Evolutionary conservation across 2,329 filamentous ascomycete genomes (phyloP), one percentile per base, ranked within the genome.

Genomic region (Acrocalymma vagum): DNA sequence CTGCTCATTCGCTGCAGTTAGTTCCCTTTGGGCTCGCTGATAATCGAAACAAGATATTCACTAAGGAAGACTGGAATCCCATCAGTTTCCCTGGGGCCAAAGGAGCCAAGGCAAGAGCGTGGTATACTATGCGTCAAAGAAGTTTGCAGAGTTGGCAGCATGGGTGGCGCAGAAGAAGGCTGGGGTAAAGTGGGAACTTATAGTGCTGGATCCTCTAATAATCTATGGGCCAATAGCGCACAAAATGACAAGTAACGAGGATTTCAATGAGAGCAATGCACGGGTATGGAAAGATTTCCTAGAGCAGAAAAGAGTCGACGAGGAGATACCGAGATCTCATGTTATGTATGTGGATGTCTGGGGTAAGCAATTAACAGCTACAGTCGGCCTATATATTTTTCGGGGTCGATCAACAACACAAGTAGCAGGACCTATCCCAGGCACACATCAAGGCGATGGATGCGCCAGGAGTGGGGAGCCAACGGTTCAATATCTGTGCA

Each of bases 211-310:
- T 49, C 75, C 74, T n/a, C 72, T 72, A 1, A 63, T 73, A 18
- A 71, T 77, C 3, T 64, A 72, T 22, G 75, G 74, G 2, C 75
- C 74, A 5, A 63, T 74, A 11, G 65, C 69, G 15, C 77, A 84
- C 51, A 82, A 82, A 51, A 72, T 89, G 3, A 77, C 80, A 42
- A 75, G 71, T 11, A 71, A 86, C 0, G 76, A 80, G 14, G 67
- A 70, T 0, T 70, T 90, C 43, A 90, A 90, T 68, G 86, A 84
- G 1, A 87, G 83, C 10, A 88, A 87, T 60, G 75, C 81, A 45
- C 78, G 82, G 9, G 86, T 84, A 1, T 87, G 83, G 9, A 89
- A 88, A 60, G 75, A 81, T 46, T 79, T 83, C n/a, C 75, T 88
- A 34, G 73, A 79, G 7, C 75, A 78, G 42, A 74, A 70, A 55